Base-by-base conservation (phyloP, 192 early-diverging fungal genomes). In the Umbelopsis sp. region DNA sequence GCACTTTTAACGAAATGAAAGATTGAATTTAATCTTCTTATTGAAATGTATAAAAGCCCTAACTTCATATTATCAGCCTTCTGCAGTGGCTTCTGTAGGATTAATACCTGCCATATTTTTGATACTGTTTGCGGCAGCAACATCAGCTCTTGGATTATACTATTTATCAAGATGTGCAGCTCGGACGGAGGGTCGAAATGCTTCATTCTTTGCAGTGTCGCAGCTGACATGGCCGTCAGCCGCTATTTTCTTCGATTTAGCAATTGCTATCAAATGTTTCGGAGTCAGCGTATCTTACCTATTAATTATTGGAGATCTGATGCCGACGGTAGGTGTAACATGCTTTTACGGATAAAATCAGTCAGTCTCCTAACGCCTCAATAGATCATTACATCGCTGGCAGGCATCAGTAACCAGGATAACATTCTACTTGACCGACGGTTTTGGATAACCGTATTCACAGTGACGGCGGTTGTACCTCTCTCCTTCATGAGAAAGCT, bases 241-340 rank as follows among this genome's bases (percentile, higher is more conserved):
- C 0, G 92, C 94, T 2, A 83, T 94, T 21, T 90, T 85, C 53
- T 96, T 98, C 68, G 96, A 98, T 71, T 65, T 90, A n/a, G 95
- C 96, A 17, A 96, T 98, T 74, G 94, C 95, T 9, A 84, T 98
- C 73, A 98, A 98, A 75, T 98, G 96, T 75, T 98, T 98, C 82
- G 95, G 95, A 49, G 96, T 97, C 24, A 88, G 90, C 20, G 88
- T 96, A 36, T 94, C 92, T 2, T 98, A 98, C 70, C 74, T 98
- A 24, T 92, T 98, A 32, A 95, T 98, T 65, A 89, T 91, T 73
- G 93, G 95, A 62, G 94, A 95, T 56, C 79, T 97, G 73, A 92
- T 97, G 87, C 90, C 90, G 2, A 83, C 84, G 45, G 88, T 92
- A 31, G 71, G 82, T 49, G n/a, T 21, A 21, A 49, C 47, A 49